Evolutionary conservation across 345 rosid genomes (phyloP).

Genomic region (Crucihimalaya himalaica): DNA sequence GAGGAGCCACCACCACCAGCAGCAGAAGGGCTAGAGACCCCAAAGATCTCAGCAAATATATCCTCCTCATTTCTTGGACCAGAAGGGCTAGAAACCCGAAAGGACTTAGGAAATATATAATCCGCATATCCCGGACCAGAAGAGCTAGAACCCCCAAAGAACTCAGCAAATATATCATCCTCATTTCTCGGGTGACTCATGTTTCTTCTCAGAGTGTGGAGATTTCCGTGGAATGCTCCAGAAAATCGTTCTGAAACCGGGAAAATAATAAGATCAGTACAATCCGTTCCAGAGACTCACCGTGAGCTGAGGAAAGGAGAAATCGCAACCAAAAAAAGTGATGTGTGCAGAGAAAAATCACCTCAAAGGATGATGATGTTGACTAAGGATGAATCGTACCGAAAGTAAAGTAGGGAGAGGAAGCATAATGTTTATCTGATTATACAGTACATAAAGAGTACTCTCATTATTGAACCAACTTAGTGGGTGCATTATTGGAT

Average conservation of each 20-base stretch:
- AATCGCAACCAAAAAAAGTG: background rate
- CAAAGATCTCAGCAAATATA: conserved; percentile 45
- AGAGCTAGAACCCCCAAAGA: too few relatives aligned
- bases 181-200: conserved; percentile 59
- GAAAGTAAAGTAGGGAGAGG: background rate
- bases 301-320: background rate
- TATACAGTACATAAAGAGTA: background rate
- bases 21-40: background rate
- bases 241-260: conserved; percentile 29
- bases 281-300: background rate
- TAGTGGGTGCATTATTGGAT: too few relatives aligned
- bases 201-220: conserved; percentile 31
- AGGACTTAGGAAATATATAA: background rate
- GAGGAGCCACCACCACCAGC: conserved; percentile 44
- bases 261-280: background rate
- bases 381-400: background rate
- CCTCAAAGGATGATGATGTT: background rate
- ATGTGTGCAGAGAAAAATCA: background rate
- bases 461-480: background rate
- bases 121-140: background rate
- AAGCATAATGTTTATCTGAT: background rate
- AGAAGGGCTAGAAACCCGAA: conserved; percentile 63
- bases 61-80: conserved; percentile 69
- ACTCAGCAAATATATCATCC: conserved; percentile 68
- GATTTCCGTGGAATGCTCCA: conserved; percentile 43